Evolutionary conservation across 1,284 basidiomycete genomes (phyloP).

Genomic region (Microbotryum violaceum): DNA sequence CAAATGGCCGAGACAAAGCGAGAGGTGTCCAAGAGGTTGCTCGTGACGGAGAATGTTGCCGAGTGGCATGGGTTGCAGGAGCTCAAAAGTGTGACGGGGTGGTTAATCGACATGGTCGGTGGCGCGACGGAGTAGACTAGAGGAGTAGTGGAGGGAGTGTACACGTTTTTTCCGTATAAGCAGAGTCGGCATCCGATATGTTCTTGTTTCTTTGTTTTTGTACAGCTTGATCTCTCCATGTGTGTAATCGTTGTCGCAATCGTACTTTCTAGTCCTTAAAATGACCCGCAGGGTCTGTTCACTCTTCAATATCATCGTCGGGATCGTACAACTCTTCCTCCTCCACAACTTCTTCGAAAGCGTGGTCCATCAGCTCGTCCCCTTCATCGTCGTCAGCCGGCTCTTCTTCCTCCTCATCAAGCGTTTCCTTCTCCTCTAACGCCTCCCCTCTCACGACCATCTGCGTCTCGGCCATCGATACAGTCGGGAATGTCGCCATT

Average conservation of each 20-base stretch:
- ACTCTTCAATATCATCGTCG: slow-evolving; percentile 9
- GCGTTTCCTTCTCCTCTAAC: slow-evolving; percentile 36
- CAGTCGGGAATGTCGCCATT: slow-evolving; percentile 29
- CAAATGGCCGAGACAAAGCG: slow-evolving; percentile 48
- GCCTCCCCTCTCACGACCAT: slow-evolving; percentile 15
- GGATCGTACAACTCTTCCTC: slow-evolving; percentile 6
- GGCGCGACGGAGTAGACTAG: no score
- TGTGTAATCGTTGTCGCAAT: no score
- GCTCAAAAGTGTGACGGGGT: slow-evolving; percentile 6
- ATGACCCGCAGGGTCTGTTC: no score
- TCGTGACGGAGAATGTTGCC: slow-evolving; percentile 32
- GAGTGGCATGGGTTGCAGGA: slow-evolving; percentile 29
- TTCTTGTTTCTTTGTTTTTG: no score
- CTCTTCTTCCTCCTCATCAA: slow-evolving; percentile 20
- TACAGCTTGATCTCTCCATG: no score
- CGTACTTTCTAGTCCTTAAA: no score
- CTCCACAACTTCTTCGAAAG: background rate
- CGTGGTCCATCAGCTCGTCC: background rate
- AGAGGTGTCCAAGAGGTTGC: slow-evolving; percentile 21
- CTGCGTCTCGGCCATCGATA: background rate
- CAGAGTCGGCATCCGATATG: no score
- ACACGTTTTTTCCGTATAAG: no score
- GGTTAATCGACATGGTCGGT: no score
- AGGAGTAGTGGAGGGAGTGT: no score
- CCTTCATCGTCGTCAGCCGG: slow-evolving; percentile 32